phyloP scores from a whole-genome alignment of 2,329 filamentous ascomycete species.

The Diplodia scrobiculata region DNA sequence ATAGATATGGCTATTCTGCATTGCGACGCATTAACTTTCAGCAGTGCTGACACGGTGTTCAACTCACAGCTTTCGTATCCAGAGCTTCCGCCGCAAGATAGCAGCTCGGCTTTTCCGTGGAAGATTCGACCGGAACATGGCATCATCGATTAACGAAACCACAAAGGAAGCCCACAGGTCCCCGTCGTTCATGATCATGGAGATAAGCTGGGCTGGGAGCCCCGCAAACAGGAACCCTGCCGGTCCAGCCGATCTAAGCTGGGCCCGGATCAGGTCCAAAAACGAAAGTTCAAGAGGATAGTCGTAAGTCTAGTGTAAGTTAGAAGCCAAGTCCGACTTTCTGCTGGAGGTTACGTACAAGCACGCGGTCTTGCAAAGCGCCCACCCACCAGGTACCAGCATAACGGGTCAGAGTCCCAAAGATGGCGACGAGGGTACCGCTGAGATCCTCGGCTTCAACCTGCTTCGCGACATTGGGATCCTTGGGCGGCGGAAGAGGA shows the following conservation, averaged over 20 bases:
- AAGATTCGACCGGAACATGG: conserved; percentile 1
- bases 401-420: conserved; percentile 11
- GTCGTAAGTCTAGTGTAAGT: conserved; percentile 11
- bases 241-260: conserved; percentile 5
- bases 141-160: conserved; percentile 17
- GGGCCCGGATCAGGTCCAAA: conserved; percentile 11
- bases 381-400: conserved; percentile 27
- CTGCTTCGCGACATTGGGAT: conserved; percentile 15
- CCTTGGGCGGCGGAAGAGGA: conserved; percentile 21
- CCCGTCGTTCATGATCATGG: conserved; percentile 29
- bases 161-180: conserved; percentile 23
- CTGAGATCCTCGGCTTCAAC: conserved; percentile 28
- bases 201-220: conserved; percentile 26
- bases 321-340: not conserved
- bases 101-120: not conserved
- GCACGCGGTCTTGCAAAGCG: conserved; percentile 27
- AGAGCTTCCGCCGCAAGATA: conserved; percentile 13
- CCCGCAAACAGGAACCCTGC: conserved; percentile 24
- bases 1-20: conserved; percentile 12
- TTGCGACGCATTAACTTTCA: not conserved
- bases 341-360: conserved; percentile 2
- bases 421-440: conserved; percentile 19
- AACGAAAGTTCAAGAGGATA: conserved; percentile 24
- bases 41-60: not conserved
- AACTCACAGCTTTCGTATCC: conserved; percentile 22